phyloP scores from a whole-genome alignment of 108 stramenopile genomes.

The Chaetoceros muelleri region DNA sequence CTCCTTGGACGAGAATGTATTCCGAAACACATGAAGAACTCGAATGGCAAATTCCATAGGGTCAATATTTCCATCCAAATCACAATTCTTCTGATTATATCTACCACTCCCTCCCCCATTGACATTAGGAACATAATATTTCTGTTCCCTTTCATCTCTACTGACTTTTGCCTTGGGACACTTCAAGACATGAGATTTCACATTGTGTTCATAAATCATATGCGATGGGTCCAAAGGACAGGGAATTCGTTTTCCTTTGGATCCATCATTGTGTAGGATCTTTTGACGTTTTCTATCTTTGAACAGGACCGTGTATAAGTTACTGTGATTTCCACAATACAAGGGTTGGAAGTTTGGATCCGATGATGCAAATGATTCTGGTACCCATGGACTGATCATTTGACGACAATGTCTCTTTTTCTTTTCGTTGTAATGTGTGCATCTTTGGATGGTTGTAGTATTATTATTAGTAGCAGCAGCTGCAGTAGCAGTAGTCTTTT shows the following conservation, averaged over 20 bases:
- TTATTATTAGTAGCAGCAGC: too few species aligned
- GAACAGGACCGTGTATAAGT: slow-evolving; percentile 6
- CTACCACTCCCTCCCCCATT: slow-evolving; percentile 64
- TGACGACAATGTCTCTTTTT: not conserved
- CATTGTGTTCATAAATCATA: slow-evolving; percentile 45
- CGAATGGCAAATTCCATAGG: slow-evolving; percentile 28
- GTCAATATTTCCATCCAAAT: not conserved
- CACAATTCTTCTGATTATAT: not conserved
- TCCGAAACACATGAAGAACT: slow-evolving; percentile 42
- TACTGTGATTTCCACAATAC: slow-evolving; percentile 38
- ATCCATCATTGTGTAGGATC: not conserved
- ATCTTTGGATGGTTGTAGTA: too few species aligned
- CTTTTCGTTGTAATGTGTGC: not conserved
- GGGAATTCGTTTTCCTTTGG: slow-evolving; percentile 54
- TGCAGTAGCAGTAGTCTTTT: too few species aligned
- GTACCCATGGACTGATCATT: not conserved
- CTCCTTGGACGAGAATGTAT: too few species aligned
- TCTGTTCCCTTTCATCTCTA: slow-evolving; percentile 20
- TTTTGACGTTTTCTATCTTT: slow-evolving; percentile 1
- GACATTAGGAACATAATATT: slow-evolving; percentile 38
- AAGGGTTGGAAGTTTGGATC: slow-evolving; percentile 8
- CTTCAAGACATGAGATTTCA: slow-evolving; percentile 44
- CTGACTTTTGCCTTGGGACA: slow-evolving; percentile 50
- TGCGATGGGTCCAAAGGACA: slow-evolving; percentile 83
- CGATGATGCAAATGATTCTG: not conserved